phyloP scores from a whole-genome alignment of 352 stramenopile species.

The Phytophthora ohioensis region DNA sequence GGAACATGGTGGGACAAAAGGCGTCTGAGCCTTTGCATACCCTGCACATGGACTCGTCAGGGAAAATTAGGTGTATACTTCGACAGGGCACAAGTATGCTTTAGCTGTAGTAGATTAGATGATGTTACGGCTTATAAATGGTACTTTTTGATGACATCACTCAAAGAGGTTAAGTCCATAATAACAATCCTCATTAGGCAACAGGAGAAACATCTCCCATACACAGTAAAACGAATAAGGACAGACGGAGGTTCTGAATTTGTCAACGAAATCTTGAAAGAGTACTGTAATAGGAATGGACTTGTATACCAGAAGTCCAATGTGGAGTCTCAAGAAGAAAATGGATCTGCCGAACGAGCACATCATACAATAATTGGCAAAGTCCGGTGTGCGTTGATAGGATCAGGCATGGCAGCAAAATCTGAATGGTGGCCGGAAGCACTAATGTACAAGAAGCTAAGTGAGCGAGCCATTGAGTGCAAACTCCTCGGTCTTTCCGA shows the following conservation, averaged over 20 bases:
- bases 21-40: neutral
- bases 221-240: too few species aligned
- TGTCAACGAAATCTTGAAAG: neutral
- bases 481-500: neutral
- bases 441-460: constrained; percentile 4
- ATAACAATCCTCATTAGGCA: too few species aligned
- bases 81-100: neutral
- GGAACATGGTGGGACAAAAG: neutral
- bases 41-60: neutral
- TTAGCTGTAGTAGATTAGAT: neutral
- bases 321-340: neutral
- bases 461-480: constrained; percentile 4
- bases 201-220: too few species aligned
- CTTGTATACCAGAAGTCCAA: neutral
- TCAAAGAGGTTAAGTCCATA: too few species aligned
- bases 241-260: constrained; percentile 20
- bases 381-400: constrained; percentile 2
- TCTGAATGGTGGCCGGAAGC: constrained; percentile 11
- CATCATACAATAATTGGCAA: constrained; percentile 16
- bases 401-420: constrained; percentile 7
- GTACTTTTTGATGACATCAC: too few species aligned
- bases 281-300: neutral
- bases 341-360: constrained; percentile 10
- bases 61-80: neutral
- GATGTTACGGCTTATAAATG: too few species aligned